Evolutionary conservation across 352 stramenopile genomes (phyloP), one percentile per base, ranked within the genome.

Genomic region (Phytopythium boreale): DNA sequence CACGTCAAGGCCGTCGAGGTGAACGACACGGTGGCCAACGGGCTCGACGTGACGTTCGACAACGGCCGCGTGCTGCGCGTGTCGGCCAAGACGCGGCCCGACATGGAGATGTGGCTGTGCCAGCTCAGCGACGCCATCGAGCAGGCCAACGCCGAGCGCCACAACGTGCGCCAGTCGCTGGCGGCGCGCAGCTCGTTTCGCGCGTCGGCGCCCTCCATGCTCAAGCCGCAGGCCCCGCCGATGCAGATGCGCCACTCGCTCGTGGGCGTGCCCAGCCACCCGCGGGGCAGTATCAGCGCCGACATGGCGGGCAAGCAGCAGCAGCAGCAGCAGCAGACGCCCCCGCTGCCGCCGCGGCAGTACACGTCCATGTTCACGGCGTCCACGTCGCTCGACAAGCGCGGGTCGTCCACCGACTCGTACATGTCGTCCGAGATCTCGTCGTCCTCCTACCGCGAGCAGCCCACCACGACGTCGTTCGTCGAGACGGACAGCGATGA

Each of bases 91-190:
- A 88, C 72, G 20, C 72, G 75, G 15, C 62, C 71, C 17, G 82
- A 92, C 44, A 88, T 92, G 77, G 76, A 95, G 60, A 56, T 86
- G 34, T 95, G 87, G 87, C 77, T 93, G 1, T 81, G 74, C 58
- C 80, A 82, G 57, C 57, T 95, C 22, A 91, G 79, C 44, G 84
- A 91, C 59, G 84, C 79, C 44, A 89, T 91, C 55, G 82, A 90
- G 53, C 71, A 77, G 24, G 70, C 80, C 14, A 80, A 81, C 44
- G 62, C 69, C 4, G 80, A 90, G 47, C 72, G 80, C 68, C 80
- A 80, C 57, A 89, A 87, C 61, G 67, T 85, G 12, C 79, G 80
- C 5, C 77, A 91, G 60, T 87, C 72, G 36, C 39, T 90, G 12
- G 76, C 71, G 22, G 67, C 68, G 1, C 63, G 72, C 10, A 71